phyloP scores from a whole-genome alignment of 768 basidiomycete species.

The Suillus ampliporus region DNA sequence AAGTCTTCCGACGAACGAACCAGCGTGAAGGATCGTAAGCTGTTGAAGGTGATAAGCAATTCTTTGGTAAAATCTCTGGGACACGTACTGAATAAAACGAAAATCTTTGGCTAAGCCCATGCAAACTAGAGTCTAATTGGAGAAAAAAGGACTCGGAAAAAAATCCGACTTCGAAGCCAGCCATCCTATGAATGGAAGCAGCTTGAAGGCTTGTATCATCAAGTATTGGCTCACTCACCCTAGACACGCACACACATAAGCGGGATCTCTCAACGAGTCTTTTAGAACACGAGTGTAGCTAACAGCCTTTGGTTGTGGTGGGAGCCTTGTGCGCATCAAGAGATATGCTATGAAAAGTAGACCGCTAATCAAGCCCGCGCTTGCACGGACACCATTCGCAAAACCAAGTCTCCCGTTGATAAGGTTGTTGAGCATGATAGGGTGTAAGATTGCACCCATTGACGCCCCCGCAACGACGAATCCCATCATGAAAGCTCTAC shows the following conservation, averaged over 20 bases:
- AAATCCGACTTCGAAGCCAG: constrained; percentile 41
- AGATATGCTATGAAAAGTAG: constrained; percentile 40
- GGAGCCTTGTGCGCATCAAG: constrained; percentile 47
- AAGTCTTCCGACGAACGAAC: constrained; percentile 43
- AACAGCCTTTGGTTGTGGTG: constrained; percentile 21
- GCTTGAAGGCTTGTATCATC: constrained; percentile 8
- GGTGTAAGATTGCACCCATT: constrained; percentile 29
- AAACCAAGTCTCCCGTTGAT: constrained; percentile 37
- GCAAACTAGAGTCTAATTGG: constrained; percentile 58
- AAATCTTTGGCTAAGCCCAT: constrained; percentile 48
- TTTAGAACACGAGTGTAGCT: constrained; percentile 25
- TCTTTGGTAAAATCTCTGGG: constrained; percentile 2
- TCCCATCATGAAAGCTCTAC: constrained; percentile 49
- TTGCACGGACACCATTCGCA: constrained; percentile 49
- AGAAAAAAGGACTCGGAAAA: constrained; percentile 62
- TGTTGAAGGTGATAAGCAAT: constrained; percentile 18
- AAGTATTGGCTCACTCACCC: constrained; percentile 23
- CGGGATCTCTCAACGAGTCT: constrained; percentile 26
- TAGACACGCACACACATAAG: constrained; percentile 28
- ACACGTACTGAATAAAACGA: constrained; percentile 60
- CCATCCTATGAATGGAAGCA: constrained; percentile 6
- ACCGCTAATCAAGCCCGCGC: constrained; percentile 46
- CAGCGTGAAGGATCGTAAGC: constrained; percentile 45
- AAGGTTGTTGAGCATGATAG: constrained; percentile 36
- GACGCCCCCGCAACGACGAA: constrained; percentile 48